These are phyloP conservation scores for Acer negundo DNA, from an alignment of 345 rosid species.

Conservation along the genomic window DNA sequence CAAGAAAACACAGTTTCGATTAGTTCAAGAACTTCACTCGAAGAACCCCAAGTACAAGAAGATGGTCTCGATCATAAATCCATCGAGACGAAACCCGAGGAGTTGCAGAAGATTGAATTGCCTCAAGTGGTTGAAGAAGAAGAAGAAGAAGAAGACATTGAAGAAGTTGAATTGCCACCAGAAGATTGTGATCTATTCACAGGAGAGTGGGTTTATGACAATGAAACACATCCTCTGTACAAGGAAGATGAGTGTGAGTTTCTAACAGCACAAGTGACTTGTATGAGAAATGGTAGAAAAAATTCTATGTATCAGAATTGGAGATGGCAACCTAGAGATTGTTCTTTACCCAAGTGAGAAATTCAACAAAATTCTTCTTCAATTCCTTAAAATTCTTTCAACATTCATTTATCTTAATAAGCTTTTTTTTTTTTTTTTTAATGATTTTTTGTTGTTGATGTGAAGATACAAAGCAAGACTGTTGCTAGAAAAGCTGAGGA, in stretches of 20 bases:
- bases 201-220: slow-evolving; percentile 81
- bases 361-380: background rate
- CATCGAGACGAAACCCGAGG: slow-evolving; percentile 30
- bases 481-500: slow-evolving; percentile 80
- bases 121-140: background rate
- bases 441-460: background rate
- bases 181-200: slow-evolving; percentile 81
- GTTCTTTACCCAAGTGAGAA: slow-evolving; percentile 74
- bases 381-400: background rate
- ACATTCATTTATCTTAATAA: background rate
- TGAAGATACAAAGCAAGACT: slow-evolving; percentile 69
- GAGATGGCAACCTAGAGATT: slow-evolving; percentile 95
- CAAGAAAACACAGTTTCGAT: slow-evolving; percentile 19
- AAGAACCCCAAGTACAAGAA: slow-evolving; percentile 31
- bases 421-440: slow-evolving; percentile 4
- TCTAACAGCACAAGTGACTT: slow-evolving; percentile 82
- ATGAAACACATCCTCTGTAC: slow-evolving; percentile 66
- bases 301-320: slow-evolving; percentile 84
- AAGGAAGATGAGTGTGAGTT: slow-evolving; percentile 83
- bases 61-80: slow-evolving; percentile 21
- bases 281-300: slow-evolving; percentile 87
- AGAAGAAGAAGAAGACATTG: slow-evolving; percentile 47
- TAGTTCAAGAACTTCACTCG: slow-evolving; percentile 37
- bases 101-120: slow-evolving; percentile 32
- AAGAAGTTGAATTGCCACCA: slow-evolving; percentile 70